Conservation (phyloP, 495 filamentous ascomycete species). For the Annulohypoxylon moriforme region DNA sequence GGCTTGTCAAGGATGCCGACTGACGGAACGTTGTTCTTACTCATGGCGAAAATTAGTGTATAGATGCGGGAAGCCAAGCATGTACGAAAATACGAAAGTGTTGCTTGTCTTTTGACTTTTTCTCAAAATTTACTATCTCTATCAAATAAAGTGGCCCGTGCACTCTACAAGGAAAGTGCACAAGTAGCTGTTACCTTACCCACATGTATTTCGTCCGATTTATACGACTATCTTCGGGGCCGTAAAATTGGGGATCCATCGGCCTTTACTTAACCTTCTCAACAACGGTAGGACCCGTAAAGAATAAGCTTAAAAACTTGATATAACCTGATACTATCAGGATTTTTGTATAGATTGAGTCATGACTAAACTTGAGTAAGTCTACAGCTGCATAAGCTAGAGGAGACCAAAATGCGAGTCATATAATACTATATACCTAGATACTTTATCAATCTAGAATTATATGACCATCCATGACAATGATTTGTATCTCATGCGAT, state of each 20-base stretch:
- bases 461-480: neutral
- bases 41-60: slow-evolving; percentile 47
- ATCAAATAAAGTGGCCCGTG: slow-evolving; percentile 11
- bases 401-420: neutral
- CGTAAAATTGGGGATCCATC: slow-evolving; percentile 16
- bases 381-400: neutral
- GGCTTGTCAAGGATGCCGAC: slow-evolving; percentile 60
- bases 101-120: slow-evolving; percentile 11
- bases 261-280: neutral
- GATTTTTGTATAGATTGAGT: neutral
- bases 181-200: neutral
- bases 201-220: slow-evolving; percentile 8
- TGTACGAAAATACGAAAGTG: neutral
- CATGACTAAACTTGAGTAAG: neutral
- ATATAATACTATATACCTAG: neutral
- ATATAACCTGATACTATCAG: neutral
- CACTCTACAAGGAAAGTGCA: neutral
- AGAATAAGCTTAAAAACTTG: neutral
- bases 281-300: neutral
- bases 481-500: neutral
- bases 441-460: neutral
- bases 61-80: neutral
- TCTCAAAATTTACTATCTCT: neutral
- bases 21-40: slow-evolving; percentile 53
- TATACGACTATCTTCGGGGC: slow-evolving; percentile 1